Evolutionary conservation across 1,284 basidiomycete genomes (phyloP).

Genomic region (Grifola frondosa): DNA sequence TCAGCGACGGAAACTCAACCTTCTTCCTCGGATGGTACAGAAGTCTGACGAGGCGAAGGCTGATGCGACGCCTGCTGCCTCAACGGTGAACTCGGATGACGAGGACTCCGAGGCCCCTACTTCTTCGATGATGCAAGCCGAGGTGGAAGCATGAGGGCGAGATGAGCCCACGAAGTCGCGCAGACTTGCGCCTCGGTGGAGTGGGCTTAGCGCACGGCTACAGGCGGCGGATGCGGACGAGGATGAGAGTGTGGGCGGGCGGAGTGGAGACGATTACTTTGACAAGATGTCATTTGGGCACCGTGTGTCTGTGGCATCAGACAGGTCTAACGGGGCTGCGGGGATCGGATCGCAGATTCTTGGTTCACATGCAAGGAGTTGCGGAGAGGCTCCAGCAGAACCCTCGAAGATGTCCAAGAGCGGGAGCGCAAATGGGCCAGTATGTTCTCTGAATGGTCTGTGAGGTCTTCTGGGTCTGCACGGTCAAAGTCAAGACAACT

Average conservation of each 20-base stretch:
- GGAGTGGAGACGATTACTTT: conserved; percentile 65
- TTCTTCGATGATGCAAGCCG: too few relatives aligned
- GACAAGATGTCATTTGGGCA: conserved; percentile 64
- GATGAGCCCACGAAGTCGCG: conserved; percentile 43
- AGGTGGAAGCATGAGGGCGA: conserved; percentile 59
- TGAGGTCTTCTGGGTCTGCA: too few relatives aligned
- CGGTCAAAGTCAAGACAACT: too few relatives aligned
- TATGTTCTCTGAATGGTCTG: too few relatives aligned
- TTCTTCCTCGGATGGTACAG: conserved; percentile 60
- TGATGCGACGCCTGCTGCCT: conserved; percentile 50
- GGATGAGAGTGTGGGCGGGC: conserved; percentile 40
- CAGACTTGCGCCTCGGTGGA: conserved; percentile 45
- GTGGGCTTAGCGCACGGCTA: conserved; percentile 61
- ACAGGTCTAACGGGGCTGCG: conserved; percentile 45
- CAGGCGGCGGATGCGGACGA: conserved; percentile 53
- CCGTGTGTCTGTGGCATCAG: conserved; percentile 60
- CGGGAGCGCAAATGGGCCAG: conserved; percentile 45
- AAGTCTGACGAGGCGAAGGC: conserved; percentile 44
- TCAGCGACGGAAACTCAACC: conserved; percentile 75
- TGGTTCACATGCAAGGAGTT: conserved; percentile 60
- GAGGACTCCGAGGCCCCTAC: conserved; percentile 48
- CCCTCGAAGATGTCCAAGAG: conserved; percentile 53
- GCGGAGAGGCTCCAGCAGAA: conserved; percentile 69
- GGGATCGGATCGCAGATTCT: conserved; percentile 30
- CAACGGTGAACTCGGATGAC: conserved; percentile 54